These are phyloP conservation scores for Linnemannia schmuckeri DNA, from an alignment of 192 early-diverging fungal genomes.

Conservation along the genomic window DNA sequence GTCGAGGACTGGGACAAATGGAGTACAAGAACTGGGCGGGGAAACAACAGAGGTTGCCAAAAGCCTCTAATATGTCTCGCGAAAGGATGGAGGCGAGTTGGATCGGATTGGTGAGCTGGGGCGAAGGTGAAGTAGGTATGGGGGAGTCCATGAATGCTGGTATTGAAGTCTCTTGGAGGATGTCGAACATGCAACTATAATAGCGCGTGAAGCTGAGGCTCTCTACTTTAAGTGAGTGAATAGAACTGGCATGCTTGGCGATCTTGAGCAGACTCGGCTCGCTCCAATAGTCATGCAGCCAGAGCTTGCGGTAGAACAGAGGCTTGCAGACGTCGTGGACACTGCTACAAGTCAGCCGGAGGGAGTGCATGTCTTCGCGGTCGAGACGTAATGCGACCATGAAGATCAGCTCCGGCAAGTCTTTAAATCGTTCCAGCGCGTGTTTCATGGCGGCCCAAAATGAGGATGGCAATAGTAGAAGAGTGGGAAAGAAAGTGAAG, in stretches of 20 bases:
- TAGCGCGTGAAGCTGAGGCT: too few species aligned
- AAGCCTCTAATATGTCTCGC: neutral
- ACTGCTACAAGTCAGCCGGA: neutral
- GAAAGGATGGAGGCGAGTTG: neutral
- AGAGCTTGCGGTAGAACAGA: neutral
- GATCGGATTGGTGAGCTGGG: neutral
- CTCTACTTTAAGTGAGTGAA: neutral
- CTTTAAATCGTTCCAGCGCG: neutral
- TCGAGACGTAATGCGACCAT: neutral
- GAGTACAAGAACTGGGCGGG: neutral
- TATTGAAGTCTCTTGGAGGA: neutral
- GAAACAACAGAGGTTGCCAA: neutral
- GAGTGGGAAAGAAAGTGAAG: too few species aligned
- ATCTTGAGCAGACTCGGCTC: neutral
- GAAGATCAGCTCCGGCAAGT: neutral
- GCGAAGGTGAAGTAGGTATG: neutral
- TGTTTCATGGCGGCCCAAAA: neutral
- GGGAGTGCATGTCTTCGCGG: neutral
- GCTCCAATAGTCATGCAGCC: neutral
- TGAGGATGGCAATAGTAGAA: too few species aligned
- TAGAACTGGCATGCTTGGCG: neutral
- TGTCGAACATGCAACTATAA: too few species aligned
- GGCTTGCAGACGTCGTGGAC: neutral
- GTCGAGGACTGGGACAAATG: neutral
- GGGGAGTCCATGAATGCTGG: neutral